A percentile compares a stretch with the other conserved stretches of the same genome.
Conservation (phyloP, 2,329 filamentous ascomycete genomes). For the Chrysoporthe austroafricana region DNA sequence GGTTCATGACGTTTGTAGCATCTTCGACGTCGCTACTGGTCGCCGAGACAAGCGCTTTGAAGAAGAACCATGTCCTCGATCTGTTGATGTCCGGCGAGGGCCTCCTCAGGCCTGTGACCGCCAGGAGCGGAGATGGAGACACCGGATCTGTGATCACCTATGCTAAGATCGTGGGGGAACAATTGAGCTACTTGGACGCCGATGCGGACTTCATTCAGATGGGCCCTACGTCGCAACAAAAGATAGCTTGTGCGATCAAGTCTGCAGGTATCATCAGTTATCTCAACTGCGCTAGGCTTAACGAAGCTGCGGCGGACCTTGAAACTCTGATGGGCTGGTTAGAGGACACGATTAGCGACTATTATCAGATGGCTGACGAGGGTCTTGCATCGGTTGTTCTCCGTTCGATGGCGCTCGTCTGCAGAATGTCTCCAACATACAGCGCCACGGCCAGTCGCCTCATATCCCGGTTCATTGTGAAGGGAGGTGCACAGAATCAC, state of each 20-base stretch:
- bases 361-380: slow-evolving; percentile 80
- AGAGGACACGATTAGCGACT: slow-evolving; percentile 78
- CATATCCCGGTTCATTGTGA: slow-evolving; percentile 85
- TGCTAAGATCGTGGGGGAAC: slow-evolving; percentile 74
- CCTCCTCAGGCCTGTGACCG: slow-evolving; percentile 47
- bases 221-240: slow-evolving; percentile 84
- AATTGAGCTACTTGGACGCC: slow-evolving; percentile 85
- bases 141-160: slow-evolving; percentile 64
- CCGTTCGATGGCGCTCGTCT: slow-evolving; percentile 80
- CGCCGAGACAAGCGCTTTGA: slow-evolving; percentile 62
- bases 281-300: slow-evolving; percentile 81
- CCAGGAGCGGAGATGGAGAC: slow-evolving; percentile 53
- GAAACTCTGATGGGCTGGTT: slow-evolving; percentile 84
- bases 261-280: slow-evolving; percentile 80
- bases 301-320: slow-evolving; percentile 78
- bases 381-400: slow-evolving; percentile 78
- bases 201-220: slow-evolving; percentile 88
- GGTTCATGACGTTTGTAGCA: slow-evolving; percentile 83
- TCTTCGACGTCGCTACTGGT: slow-evolving; percentile 76
- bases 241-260: slow-evolving; percentile 83
- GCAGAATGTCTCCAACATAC: slow-evolving; percentile 72
- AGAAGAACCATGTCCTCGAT: slow-evolving; percentile 71
- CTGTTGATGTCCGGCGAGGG: slow-evolving; percentile 66
- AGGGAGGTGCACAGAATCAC: slow-evolving; percentile 70
- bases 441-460: slow-evolving; percentile 78